Evolutionary conservation across 768 basidiomycete species (phyloP), one percentile per base, ranked within the genome.

Genomic region (Phylloporus sp.): DNA sequence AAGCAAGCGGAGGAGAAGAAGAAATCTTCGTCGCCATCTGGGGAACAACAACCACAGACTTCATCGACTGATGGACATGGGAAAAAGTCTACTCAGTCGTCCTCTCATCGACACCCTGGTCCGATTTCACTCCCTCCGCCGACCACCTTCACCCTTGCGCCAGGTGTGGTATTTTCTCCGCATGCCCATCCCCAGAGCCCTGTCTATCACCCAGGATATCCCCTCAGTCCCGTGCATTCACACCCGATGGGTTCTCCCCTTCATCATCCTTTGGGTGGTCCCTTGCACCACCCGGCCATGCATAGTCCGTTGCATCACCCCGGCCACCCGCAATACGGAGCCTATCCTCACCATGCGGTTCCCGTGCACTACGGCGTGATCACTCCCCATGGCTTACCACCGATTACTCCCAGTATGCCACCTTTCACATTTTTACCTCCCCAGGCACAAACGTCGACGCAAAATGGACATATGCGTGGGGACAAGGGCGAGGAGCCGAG

Each of bases 371-470:
- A 69, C 39, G 60, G 69, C 38, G 67, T 73, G 28, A 75, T 85
- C 55, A 90, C 87, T 10, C 86, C 86, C n/a, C 81, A 85, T 56
- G 88, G 89, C 0, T 72, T 93, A n/a, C 89, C 90, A 13, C 88
- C 91, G 2, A 92, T 97, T 62, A 97, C 95, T n/a, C 94, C 95
- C 0, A 89, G 88, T 54, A 97, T 98, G 95, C 95, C 95, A 1
- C 84, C 91, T 6, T 98, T 97, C 71, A 85, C 84, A 12, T 95
- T 97, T 69, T 75, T 86, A 32, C 77, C 81, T 16, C 81, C 80
- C 36, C 78, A 62, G 61, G 73, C 40, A 15, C 60, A 54, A 35
- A 57, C 44, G 6, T 56, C 58, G 16, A 52, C 39, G 11, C 71
- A 66, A 51, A 61, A 57, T 15, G 62, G 54, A 20, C 26, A 54